phyloP scores from a whole-genome alignment of 1,139 yeast genomes.

The Debaryomyces psychrophilus region DNA sequence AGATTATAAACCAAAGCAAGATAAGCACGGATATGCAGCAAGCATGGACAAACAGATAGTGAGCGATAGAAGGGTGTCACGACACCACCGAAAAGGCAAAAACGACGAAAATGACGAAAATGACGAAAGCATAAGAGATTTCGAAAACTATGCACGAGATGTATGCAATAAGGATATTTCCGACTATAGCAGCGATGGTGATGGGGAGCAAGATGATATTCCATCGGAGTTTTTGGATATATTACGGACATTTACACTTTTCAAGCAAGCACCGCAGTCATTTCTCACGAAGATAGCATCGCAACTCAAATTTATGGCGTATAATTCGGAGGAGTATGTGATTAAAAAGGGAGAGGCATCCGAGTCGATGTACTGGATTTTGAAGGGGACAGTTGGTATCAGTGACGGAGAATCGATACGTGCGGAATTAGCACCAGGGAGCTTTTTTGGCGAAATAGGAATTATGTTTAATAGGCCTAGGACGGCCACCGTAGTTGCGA shows the following conservation, averaged over 20 bases:
- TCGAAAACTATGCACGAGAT: not conserved
- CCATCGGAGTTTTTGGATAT: constrained; percentile 58
- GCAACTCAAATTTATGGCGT: constrained; percentile 59
- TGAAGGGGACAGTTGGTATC: constrained; percentile 66
- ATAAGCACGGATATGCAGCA: not conserved
- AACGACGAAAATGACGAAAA: not conserved
- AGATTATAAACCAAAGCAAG: not conserved
- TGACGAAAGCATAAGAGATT: not conserved
- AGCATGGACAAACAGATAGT: not conserved
- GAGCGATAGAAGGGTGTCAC: not conserved
- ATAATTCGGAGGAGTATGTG: constrained; percentile 68
- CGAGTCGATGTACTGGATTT: constrained; percentile 79
- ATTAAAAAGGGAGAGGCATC: constrained; percentile 74
- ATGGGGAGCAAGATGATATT: constrained; percentile 18
- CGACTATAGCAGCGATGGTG: not conserved
- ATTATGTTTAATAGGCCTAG: constrained; percentile 73
- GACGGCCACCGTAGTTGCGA: constrained; percentile 79
- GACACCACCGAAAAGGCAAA: not conserved
- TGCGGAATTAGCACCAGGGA: constrained; percentile 70
- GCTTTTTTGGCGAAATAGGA: constrained; percentile 80
- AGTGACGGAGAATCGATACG: constrained; percentile 69
- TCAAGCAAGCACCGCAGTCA: constrained; percentile 64
- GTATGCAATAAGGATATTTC: not conserved
- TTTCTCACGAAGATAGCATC: constrained; percentile 64
- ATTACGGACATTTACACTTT: constrained; percentile 61